Evolutionary conservation across 805 yeast species (phyloP), one percentile per base, ranked within the genome.

Genomic region (Yamadazyma takamatsuzukensis): DNA sequence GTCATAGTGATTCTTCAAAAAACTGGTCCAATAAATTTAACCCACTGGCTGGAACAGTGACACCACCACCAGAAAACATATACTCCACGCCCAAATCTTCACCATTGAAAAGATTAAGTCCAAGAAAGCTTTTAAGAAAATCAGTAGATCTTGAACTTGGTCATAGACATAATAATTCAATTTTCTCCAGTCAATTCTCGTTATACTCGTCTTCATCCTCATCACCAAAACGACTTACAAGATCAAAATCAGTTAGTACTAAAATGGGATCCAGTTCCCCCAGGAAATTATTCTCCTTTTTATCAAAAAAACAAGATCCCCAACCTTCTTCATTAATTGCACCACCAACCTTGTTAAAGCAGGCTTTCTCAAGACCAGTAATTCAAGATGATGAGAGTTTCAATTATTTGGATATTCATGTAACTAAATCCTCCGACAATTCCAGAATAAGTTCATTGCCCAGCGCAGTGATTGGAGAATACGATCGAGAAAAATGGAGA

Each of bases 401-500:
- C 17, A 24, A 28, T 21, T 12, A 14, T 17, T 55, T 61, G 59
- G 71, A 64, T 34, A 18, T 49, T 11, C 56, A 56, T 18, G 44
- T 58, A 6, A 51, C 49, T 10, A 63, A 60, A 2, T 56, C 53
- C 11, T 6, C n/a, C 10, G 45, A 52, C 41, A 34, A 36, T 23
- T 69, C 74, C 3, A 54, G 68, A 10, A 64, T 56, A 25, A 48
- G 74, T 55, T 55, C 70, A 47, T 39, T 67, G 23, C 83, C 84
- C 1, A 66, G 78, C 25, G 76, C 69, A 9, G 78, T 75, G 3
- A 68, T 78, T 34, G 83, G 84, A 0, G 76, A 76, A 46, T 78
- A 78, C 47, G 85, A 78, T 45, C 59, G 72, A 45, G 85, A 78
- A 49, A 78, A 78, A 49, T 78, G 83, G 83, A 60, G 71, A 36